A percentile compares a stretch with the other conserved stretches of the same genome.
These are phyloP conservation scores for Umbelopsis sp. DNA, from an alignment of 192 early-diverging fungal genomes.

Conservation along the genomic window DNA sequence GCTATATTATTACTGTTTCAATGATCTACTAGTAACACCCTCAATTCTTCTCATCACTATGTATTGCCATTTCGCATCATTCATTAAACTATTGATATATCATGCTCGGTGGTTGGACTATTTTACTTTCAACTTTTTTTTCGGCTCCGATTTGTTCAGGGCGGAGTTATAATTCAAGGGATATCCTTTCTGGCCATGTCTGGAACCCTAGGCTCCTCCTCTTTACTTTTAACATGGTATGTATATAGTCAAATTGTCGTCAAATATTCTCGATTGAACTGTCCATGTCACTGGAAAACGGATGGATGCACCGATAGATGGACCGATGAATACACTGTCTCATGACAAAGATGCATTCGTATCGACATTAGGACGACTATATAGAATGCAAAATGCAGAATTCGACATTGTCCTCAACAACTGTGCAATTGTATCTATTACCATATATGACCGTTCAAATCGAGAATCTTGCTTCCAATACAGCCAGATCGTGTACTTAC, in stretches of 20 bases:
- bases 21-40: no score
- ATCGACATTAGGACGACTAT: neutral
- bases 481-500: neutral
- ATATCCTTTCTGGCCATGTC: neutral
- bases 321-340: neutral
- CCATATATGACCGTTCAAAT: no score
- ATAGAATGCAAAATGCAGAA: neutral
- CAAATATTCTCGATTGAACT: neutral
- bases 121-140: neutral
- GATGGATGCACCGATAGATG: neutral
- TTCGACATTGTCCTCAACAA: neutral
- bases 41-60: no score
- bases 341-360: neutral
- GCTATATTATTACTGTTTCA: no score
- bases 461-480: neutral
- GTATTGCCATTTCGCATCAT: no score
- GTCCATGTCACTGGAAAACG: neutral
- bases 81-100: no score
- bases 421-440: neutral
- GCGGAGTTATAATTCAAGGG: neutral
- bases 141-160: neutral
- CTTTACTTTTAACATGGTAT: slow-evolving; percentile 21
- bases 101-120: no score
- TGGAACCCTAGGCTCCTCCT: neutral
- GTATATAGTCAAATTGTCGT: neutral